Base-by-base conservation (phyloP, 1,139 yeast genomes). In the Suhomyces bolitotheri region DNA sequence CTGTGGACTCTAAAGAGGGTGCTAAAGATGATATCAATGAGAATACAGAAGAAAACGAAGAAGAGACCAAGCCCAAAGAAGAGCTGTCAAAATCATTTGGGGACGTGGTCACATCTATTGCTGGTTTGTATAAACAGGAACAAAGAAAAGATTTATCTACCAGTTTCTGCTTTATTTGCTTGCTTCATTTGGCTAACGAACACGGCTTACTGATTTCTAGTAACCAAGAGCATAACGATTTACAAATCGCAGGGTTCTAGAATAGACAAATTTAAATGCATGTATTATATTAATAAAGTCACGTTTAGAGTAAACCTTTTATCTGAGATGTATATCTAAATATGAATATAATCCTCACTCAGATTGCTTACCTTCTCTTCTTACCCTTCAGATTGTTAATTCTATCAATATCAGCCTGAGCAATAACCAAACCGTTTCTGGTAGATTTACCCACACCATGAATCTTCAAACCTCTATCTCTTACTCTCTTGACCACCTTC, bases 401-500 rank as follows among this genome's bases (percentile, higher is more conserved):
- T 38, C 78, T 68, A 21, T 71, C 78, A 38, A 88, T 82, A 32
- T 90, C 97, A 12, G 64, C 63, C 44, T 78, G 76, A 9, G 89
- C 77, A 21, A 90, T 74, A n/a, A 81, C 71, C 45, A 90, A 66
- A 3, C 97, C 97, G 48, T 87, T 83, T 49, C 83, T 71, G 1
- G 97, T 88, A 21, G 82, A 76, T 52, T 71, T 77, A 16, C 98
- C 98, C 25, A 90, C 78, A 14, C 80, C 71, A 45, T 83, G 73
- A 44, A 92, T 82, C 60, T 82, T 78, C 45, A 90, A 72, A 2
- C 97, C 97, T 41, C 87, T 72, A 49, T 86, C 84, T 56, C 96
- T 73, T 39, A 69, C 53, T 33, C 66, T 56, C 40, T 53, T 51
- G 7, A 50, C 41, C 14, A 44, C 46, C 49, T 55, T 57, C 46